Evolutionary conservation across 106 monocot species (phyloP), one percentile per base, ranked within the genome.

Genomic region (Dendrobium nobile): DNA sequence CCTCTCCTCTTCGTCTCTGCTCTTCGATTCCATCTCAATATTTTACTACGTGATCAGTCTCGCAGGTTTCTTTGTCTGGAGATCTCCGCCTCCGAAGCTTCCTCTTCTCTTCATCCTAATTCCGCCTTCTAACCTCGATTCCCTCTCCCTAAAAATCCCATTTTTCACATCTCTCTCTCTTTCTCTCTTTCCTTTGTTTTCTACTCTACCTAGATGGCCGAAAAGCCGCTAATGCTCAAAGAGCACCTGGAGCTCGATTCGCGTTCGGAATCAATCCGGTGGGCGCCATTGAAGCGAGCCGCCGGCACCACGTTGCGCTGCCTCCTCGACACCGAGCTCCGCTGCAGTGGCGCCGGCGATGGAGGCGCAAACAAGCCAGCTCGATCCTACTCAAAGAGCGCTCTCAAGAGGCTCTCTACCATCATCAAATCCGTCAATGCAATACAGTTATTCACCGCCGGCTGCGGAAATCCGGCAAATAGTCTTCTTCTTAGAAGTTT

Each of bases 161-260:
- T 45, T 45, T 51, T 15, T 51, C 51, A 11, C 51, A 51, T 16
- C 15, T 51, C 51, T 15, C 10, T 51, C 13, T 51, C 37, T 37
- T 3, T 37, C 3, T 37, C 51, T 51, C 9, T 22, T 11, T 22
- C 41, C 44, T 22, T 18, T n/a, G 5, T 22, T 77, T 27, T 4
- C 28, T 47, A 4, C 20, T 7, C 47, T 10, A 26, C 11, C 44
- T 2, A 13, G 77, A 77, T 77, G 77, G 51, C 77, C 0, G 51
- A 28, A 54, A 77, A 54, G 31, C 77, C 51, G 26, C 77, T 77
- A 26, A 77, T 54, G 55, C 77, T 77, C 54, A 77, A 77, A 27
- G 77, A 77, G 3, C 31, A 77, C 77, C 77, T 77, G 0, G 77
- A 77, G 77, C 77, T 77, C 27, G 77, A 77, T 17, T 55, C 16